Evolutionary conservation across 2,329 filamentous ascomycete species (phyloP).

Genomic region (Daldinia eschscholtzii): DNA sequence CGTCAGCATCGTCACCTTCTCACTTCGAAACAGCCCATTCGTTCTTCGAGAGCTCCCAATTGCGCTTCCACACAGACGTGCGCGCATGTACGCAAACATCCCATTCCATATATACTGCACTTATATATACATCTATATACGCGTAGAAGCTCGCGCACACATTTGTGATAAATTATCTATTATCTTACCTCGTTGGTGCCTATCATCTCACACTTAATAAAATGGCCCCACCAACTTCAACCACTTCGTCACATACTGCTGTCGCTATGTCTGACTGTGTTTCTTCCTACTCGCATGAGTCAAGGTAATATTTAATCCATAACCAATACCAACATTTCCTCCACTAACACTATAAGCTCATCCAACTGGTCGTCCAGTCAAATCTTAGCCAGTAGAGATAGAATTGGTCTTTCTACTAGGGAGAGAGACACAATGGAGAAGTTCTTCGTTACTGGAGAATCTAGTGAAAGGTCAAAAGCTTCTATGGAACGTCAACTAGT

Average conservation of each 20-base stretch:
- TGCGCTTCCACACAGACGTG: slow-evolving; percentile 4
- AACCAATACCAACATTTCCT: not conserved
- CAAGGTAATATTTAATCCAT: slow-evolving; percentile 28
- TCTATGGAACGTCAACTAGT: slow-evolving; percentile 35
- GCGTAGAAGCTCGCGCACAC: slow-evolving; percentile 5
- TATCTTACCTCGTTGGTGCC: not conserved
- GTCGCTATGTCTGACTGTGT: slow-evolving; percentile 14
- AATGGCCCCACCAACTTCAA: not conserved
- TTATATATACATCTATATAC: slow-evolving; percentile 1
- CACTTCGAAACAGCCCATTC: not conserved
- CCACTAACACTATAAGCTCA: slow-evolving; percentile 27
- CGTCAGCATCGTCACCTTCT: slow-evolving; percentile 15
- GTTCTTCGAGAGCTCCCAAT: not conserved
- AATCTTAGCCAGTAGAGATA: slow-evolving; percentile 17
- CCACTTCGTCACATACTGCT: not conserved
- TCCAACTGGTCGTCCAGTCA: slow-evolving; percentile 4
- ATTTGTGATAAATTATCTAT: not conserved
- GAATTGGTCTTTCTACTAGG: slow-evolving; percentile 16
- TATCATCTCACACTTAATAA: slow-evolving; percentile 5
- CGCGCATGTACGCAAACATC: not conserved
- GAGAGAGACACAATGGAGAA: slow-evolving; percentile 25
- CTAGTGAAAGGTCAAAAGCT: slow-evolving; percentile 26
- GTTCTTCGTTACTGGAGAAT: slow-evolving; percentile 45
- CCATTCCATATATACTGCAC: not conserved
- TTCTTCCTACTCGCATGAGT: slow-evolving; percentile 10